Evolutionary conservation across 805 yeast species (phyloP).

Genomic region (Cyberlindnera euphorbiiphila): DNA sequence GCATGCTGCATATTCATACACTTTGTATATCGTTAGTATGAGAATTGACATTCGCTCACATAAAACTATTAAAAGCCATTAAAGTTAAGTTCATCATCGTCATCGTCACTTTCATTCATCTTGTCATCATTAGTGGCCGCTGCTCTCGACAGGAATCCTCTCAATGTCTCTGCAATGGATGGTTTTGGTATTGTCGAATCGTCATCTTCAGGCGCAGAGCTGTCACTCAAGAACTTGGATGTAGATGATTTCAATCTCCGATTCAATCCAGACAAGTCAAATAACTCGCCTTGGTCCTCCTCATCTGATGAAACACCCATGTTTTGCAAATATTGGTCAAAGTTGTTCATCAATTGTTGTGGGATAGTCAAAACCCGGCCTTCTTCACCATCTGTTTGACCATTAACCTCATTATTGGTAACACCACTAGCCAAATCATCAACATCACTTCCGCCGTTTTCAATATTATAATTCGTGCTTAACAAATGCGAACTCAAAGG

Average conservation of each 20-base stretch:
- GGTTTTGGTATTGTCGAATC: constrained; percentile 1
- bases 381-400: constrained; percentile 3
- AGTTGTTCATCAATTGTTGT: constrained; percentile 28
- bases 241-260: constrained; percentile 14
- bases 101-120: no score
- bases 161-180: constrained; percentile 20
- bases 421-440: constrained; percentile 1
- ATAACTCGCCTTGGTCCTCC: constrained; percentile 20
- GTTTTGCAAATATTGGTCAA: constrained; percentile 26
- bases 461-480: constrained; percentile 27
- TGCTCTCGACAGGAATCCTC: constrained; percentile 17
- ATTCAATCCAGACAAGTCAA: constrained; percentile 24
- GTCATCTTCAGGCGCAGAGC: constrained; percentile 8
- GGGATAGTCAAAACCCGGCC: constrained; percentile 27
- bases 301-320: constrained; percentile 22
- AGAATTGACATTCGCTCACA: not conserved
- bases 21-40: no score
- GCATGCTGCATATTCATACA: not conserved
- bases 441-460: constrained; percentile 13
- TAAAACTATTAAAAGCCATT: constrained; percentile 15
- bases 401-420: not conserved
- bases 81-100: constrained; percentile 14
- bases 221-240: constrained; percentile 14
- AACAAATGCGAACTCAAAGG: constrained; percentile 23
- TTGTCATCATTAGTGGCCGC: constrained; percentile 5